These are phyloP conservation scores for Calamus simplicifolius DNA, from an alignment of 176 grass and related monocot species.

Conservation along the genomic window DNA sequence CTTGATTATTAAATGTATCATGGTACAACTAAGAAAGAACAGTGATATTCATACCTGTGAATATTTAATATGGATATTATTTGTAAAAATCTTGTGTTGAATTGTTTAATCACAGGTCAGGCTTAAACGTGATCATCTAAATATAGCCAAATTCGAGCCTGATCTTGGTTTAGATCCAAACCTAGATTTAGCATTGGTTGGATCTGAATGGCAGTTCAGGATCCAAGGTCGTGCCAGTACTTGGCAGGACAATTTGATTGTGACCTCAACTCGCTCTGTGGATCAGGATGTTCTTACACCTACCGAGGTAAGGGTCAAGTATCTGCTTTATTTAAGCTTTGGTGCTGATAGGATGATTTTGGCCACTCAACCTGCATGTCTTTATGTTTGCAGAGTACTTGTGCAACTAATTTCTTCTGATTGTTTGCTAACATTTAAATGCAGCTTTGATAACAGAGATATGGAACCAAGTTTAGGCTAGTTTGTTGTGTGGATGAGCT, in stretches of 20 bases:
- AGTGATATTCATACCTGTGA: not conserved
- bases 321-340: too few species aligned
- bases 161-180: conserved; percentile 96
- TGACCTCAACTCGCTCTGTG: conserved; percentile 83
- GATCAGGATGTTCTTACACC: conserved; percentile 95
- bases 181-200: conserved; percentile 85
- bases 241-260: conserved; percentile 93
- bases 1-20: not conserved
- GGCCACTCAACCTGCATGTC: too few species aligned
- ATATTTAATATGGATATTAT: not conserved
- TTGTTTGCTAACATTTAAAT: too few species aligned
- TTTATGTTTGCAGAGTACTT: too few species aligned
- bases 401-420: too few species aligned
- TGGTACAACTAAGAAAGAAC: not conserved
- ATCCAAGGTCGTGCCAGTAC: conserved; percentile 93
- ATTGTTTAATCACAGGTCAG: conserved; percentile 54
- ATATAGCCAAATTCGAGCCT: conserved; percentile 94
- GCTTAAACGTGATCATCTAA: conserved; percentile 91
- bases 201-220: conserved; percentile 98
- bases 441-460: too few species aligned
- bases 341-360: too few species aligned
- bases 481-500: too few species aligned
- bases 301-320: conserved; percentile 49
- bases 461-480: too few species aligned
- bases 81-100: conserved; percentile 14